Conservation (phyloP, 106 monocot species). For the Posidonia australis region DNA sequence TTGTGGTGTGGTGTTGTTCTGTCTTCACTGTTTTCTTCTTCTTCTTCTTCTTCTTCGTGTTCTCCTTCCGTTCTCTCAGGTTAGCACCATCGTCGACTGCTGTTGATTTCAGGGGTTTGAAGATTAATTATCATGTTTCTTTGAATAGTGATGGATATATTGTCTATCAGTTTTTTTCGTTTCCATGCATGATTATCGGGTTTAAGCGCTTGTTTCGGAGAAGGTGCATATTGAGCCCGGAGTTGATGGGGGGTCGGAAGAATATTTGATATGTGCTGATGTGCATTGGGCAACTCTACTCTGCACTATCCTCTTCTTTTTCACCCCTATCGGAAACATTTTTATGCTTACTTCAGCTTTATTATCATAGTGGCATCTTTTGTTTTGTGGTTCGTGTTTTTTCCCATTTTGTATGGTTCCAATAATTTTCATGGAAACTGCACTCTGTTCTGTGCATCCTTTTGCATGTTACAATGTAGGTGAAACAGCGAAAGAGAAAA, state of each 20-base stretch:
- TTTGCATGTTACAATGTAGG: background rate
- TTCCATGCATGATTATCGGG: too few species aligned
- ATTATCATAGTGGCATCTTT: background rate
- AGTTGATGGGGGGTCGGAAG: slow-evolving; percentile 2
- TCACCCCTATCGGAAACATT: background rate
- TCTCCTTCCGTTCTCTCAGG: too few species aligned
- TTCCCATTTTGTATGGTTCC: background rate
- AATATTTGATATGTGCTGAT: background rate
- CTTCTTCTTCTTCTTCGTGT: too few species aligned
- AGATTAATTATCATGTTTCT: too few species aligned
- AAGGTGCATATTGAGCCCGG: background rate
- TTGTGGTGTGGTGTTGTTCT: too few species aligned
- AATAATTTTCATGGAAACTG: background rate
- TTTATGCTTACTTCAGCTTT: background rate
- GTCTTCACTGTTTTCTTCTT: too few species aligned
- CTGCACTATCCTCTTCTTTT: background rate
- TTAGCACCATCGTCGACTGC: too few species aligned
- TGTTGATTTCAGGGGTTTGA: too few species aligned
- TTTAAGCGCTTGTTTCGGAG: background rate
- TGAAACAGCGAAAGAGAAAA: background rate
- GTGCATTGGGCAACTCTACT: background rate
- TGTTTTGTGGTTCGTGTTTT: slow-evolving; percentile 1
- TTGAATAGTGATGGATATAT: too few species aligned
- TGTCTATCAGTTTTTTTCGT: background rate
- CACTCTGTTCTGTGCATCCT: background rate